Evolutionary conservation across 352 stramenopile genomes (phyloP).

Genomic region (Phytophthora citrophthora): DNA sequence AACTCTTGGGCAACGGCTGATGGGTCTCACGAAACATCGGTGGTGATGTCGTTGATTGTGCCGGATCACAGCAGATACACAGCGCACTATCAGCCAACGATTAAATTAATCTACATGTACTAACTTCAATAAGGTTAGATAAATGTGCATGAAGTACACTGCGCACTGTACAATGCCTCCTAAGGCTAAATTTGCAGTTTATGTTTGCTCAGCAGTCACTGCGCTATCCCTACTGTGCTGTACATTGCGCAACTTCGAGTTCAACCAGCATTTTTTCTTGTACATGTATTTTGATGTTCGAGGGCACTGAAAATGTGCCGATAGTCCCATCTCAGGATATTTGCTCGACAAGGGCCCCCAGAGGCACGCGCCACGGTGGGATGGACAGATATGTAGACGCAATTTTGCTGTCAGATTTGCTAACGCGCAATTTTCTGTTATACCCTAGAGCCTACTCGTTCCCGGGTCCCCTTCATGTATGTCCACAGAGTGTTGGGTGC

Average conservation of each 20-base stretch:
- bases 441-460: neutral
- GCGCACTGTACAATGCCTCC: too few species aligned
- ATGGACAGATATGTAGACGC: neutral
- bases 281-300: neutral
- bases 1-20: too few species aligned
- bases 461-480: neutral
- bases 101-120: too few species aligned
- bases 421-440: neutral
- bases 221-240: too few species aligned
- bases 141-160: too few species aligned
- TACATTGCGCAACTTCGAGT: neutral
- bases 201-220: too few species aligned
- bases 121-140: too few species aligned
- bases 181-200: too few species aligned
- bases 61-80: neutral
- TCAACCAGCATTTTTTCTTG: neutral
- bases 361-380: neutral
- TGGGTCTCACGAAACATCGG: too few species aligned
- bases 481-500: neutral
- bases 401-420: neutral
- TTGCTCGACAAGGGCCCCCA: neutral
- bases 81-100: too few species aligned
- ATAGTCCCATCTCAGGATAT: slow-evolving; percentile 5
- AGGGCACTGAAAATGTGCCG: neutral
- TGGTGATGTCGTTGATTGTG: neutral